Evolutionary conservation across 768 basidiomycete genomes (phyloP).

Genomic region (Trametes cubensis): DNA sequence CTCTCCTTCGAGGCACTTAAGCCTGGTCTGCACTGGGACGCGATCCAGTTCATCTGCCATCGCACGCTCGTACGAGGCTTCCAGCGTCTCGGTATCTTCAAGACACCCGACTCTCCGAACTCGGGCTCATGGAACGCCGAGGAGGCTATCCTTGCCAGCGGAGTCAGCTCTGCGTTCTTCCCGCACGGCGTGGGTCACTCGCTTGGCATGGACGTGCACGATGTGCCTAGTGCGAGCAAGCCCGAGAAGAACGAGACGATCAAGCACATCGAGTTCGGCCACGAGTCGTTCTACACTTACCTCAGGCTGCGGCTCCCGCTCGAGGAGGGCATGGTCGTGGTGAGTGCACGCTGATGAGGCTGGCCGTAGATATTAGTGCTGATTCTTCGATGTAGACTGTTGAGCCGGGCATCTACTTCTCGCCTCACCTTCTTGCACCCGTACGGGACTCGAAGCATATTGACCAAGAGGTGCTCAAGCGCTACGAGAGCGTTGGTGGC

Average conservation of each 20-base stretch:
- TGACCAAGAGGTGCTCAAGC: conserved; percentile 65
- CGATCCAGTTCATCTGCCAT: conserved; percentile 83
- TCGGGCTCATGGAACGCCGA: conserved; percentile 62
- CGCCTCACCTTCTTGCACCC: conserved; percentile 70
- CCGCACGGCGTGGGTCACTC: conserved; percentile 93
- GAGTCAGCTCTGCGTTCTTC: conserved; percentile 85
- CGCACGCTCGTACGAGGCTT: conserved; percentile 81
- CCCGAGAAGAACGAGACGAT: conserved; percentile 62
- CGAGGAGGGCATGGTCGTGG: conserved; percentile 82
- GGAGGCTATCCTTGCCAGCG: conserved; percentile 73
- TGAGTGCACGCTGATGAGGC: conserved; percentile 42
- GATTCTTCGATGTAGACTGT: conserved; percentile 60
- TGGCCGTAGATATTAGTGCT: neutral
- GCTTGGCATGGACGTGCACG: conserved; percentile 93
- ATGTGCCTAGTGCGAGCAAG: conserved; percentile 82
- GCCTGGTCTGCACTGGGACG: conserved; percentile 90
- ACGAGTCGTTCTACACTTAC: conserved; percentile 76
- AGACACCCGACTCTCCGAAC: conserved; percentile 48
- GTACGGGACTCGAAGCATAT: conserved; percentile 67
- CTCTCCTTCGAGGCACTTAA: conserved; percentile 68
- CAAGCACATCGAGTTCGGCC: conserved; percentile 36
- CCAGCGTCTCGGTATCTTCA: conserved; percentile 84
- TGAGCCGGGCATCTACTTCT: conserved; percentile 90
- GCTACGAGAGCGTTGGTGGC: conserved; percentile 84
- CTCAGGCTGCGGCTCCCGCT: conserved; percentile 78